Base-by-base conservation (phyloP, 2,329 filamentous ascomycete genomes). In the Claviceps maximensis region DNA sequence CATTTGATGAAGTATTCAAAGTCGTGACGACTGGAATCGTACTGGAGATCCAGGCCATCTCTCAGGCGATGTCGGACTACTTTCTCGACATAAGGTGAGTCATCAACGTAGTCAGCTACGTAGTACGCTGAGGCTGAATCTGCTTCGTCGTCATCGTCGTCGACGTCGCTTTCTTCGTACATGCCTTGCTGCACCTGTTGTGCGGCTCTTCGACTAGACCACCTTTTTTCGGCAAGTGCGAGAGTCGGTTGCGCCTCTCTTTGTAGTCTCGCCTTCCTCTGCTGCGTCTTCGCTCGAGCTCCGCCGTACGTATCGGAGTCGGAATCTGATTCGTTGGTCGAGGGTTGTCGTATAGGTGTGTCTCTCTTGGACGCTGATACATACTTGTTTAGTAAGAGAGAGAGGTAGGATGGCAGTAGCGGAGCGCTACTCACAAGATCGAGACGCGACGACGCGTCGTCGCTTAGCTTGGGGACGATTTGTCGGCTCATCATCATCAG, bases 1-100 rank as follows among this genome's bases (percentile, higher is more conserved):
- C 94, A 98, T 72, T 98, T 98, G 69, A 98, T 89, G 69, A 84
- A 80, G 61, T 77, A 98, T 63, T 97, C 89, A 61, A 93, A 96
- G 64, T 96, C 87, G 51, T 89, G 80, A 59, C 78, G 76, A 25
- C 69, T 74, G 2, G 76, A 66, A 48, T 87, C 83, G 53, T 74
- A 72, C 15, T 75, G 69, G 54, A 81, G 67, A 56, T 79, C 80
- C 47, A 78, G 70, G 17, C 78, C 87, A 36, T 88, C 84, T 65
- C 83, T 87, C 40, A 87, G 73, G 49, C 86, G 83, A 67, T 97
- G 90, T 58, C 94, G 87, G 52, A 98, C 80, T 51, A 98, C 86
- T 58, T 87, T 83, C 65, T 98, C 93, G 58, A 98, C 89, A 60
- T 89, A 89, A 19, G 89, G 88, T 3, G 83, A 81, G 61, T 83